Percentiles rank a stretch among this genome's conserved stretches.
Conservation (phyloP, 2,329 filamentous ascomycete species). For the Thielaviopsis punctulata region DNA sequence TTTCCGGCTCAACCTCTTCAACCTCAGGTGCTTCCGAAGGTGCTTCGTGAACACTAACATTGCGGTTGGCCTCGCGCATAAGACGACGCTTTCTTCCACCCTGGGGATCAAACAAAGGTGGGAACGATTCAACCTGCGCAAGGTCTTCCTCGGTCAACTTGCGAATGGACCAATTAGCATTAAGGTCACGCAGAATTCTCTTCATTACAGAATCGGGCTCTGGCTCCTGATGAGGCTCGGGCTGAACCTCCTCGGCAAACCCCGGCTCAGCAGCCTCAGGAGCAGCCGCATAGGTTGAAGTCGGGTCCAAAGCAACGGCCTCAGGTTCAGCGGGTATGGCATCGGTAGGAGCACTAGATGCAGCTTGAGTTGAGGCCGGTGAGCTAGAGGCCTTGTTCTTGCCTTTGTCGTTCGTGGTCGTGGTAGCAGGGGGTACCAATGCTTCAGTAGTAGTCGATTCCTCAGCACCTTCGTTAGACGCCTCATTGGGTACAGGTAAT, state of each 20-base stretch:
- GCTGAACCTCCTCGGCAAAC: conserved; percentile 2
- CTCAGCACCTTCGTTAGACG: conserved; percentile 25
- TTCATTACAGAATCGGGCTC: conserved; percentile 1
- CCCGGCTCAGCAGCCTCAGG: conserved; percentile 2
- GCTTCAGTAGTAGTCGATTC: conserved; percentile 24
- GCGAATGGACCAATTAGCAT: conserved; percentile 13
- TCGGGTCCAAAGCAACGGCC: conserved; percentile 7
- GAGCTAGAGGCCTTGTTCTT: conserved; percentile 1
- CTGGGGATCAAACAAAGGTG: conserved; percentile 65
- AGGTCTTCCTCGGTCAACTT: conserved; percentile 12
- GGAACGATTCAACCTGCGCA: conserved; percentile 21
- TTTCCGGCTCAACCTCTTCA: conserved; percentile 61
- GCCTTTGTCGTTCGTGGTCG: conserved; percentile 11
- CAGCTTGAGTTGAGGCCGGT: neutral
- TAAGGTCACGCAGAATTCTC: conserved; percentile 12
- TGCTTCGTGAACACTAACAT: conserved; percentile 31
- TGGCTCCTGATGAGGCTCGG: neutral
- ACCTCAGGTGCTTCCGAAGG: conserved; percentile 26
- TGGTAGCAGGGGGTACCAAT: conserved; percentile 15
- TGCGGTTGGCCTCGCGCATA: conserved; percentile 44
- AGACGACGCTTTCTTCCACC: conserved; percentile 68
- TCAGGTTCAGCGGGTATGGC: neutral
- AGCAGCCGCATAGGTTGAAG: neutral
- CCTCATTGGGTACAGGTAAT: conserved; percentile 29
- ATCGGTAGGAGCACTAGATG: neutral